These are phyloP conservation scores for Microdochium trichocladiopsis DNA, from an alignment of 2,329 filamentous ascomycete genomes.

Conservation along the genomic window DNA sequence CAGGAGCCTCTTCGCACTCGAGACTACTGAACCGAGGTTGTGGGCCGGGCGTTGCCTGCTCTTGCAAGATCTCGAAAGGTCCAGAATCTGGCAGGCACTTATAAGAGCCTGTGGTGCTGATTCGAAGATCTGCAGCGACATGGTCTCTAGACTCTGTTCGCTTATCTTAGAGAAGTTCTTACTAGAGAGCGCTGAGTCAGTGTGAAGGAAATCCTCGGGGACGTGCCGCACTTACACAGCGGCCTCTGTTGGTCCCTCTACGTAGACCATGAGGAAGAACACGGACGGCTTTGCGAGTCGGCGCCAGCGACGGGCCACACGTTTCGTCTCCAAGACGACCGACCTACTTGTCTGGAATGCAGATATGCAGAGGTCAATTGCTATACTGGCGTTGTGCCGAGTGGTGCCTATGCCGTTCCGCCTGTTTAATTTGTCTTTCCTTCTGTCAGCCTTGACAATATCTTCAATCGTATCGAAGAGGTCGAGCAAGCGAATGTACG, in stretches of 20 bases:
- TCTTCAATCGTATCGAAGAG: neutral
- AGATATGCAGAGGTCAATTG: no score
- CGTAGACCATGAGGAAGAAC: no score
- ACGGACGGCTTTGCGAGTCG: no score
- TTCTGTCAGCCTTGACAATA: neutral
- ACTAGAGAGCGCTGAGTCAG: no score
- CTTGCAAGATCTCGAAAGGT: neutral
- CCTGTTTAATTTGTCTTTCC: neutral
- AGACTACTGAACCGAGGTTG: neutral
- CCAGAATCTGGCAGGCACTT: neutral
- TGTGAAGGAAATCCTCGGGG: no score
- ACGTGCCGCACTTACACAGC: no score
- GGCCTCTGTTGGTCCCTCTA: no score
- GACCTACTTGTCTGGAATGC: no score
- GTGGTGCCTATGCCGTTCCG: no score
- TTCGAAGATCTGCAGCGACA: neutral
- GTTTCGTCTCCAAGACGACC: no score
- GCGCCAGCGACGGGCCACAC: no score
- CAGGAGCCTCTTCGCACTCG: neutral
- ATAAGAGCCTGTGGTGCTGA: neutral
- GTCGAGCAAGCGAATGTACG: neutral
- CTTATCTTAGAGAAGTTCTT: neutral
- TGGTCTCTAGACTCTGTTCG: neutral
- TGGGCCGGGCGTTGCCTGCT: neutral
- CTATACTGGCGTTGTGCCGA: no score